Percentiles rank a stretch among this genome's conserved stretches.
Conservation (phyloP, 1,139 yeast genomes). For the Debaryomyces sp. region DNA sequence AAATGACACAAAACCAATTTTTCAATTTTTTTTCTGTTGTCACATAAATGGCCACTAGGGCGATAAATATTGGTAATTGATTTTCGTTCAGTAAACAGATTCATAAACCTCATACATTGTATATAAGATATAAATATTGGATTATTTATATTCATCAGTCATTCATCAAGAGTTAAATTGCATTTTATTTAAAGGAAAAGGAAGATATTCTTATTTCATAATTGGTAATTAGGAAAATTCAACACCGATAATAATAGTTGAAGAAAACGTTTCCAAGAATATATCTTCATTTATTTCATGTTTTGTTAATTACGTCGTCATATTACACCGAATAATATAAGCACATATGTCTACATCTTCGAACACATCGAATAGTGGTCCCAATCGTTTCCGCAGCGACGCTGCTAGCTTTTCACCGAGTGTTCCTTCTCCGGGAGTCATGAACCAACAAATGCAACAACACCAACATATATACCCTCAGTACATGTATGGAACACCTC, state of each 20-base stretch:
- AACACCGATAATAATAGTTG: background rate
- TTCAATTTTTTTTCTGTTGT: slow-evolving; percentile 12
- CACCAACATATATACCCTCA: slow-evolving; percentile 24
- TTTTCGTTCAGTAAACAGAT: background rate
- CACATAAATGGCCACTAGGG: slow-evolving; percentile 13
- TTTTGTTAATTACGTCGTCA: slow-evolving; percentile 3
- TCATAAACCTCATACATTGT: slow-evolving; percentile 5
- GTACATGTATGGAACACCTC: slow-evolving; percentile 22
- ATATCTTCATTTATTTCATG: slow-evolving; percentile 7
- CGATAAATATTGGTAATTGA: slow-evolving; percentile 7
- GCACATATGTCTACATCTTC: slow-evolving; percentile 19
- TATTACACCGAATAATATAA: background rate
- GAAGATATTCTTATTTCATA: slow-evolving; percentile 4
- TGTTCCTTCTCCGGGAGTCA: slow-evolving; percentile 19
- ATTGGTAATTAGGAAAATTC: slow-evolving; percentile 5
- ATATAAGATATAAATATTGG: slow-evolving; percentile 7
- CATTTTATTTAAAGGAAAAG: slow-evolving; percentile 4
- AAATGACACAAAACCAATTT: slow-evolving; percentile 12
- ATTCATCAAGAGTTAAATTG: slow-evolving; percentile 7
- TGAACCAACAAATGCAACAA: slow-evolving; percentile 20
- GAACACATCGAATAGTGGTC: slow-evolving; percentile 27
- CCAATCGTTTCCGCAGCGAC: slow-evolving; percentile 46
- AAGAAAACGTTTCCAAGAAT: slow-evolving; percentile 3
- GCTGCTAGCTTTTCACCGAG: slow-evolving; percentile 46
- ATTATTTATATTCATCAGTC: slow-evolving; percentile 8